A percentile compares a stretch with the other conserved stretches of the same genome.
These are phyloP conservation scores for Sophora flavescens DNA, from an alignment of 306 rosid species.

Conservation along the genomic window DNA sequence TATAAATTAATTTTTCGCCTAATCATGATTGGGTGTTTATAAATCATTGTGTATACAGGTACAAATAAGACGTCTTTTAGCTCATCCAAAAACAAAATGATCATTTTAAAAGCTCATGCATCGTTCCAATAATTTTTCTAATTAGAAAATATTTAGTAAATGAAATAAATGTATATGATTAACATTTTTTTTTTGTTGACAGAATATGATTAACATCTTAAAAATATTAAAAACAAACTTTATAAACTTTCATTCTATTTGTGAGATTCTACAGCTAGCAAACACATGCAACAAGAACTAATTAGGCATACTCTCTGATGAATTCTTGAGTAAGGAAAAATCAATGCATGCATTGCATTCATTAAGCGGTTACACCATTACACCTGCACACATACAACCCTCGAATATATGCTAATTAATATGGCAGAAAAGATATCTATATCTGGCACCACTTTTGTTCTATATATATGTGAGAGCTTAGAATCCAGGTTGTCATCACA, in stretches of 20 bases:
- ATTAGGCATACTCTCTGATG: constrained; percentile 36
- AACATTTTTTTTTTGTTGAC: too few relatives aligned
- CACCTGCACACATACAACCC: constrained; percentile 37
- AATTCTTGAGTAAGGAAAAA: constrained; percentile 36
- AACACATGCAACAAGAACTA: constrained; percentile 6
- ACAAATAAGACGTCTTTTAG: background rate
- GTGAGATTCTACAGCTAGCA: constrained; percentile 15
- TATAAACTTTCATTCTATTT: constrained; percentile 15
- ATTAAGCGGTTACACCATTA: background rate
- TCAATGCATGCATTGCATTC: constrained; percentile 38
- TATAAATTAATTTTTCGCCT: background rate
- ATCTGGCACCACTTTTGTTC: constrained; percentile 21
- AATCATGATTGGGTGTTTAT: background rate
- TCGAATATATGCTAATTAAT: background rate
- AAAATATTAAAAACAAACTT: too few relatives aligned
- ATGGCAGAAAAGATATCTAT: constrained; percentile 34
- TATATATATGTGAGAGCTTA: background rate
- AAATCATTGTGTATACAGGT: background rate
- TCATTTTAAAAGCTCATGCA: background rate
- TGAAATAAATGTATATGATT: too few relatives aligned
- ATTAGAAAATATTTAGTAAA: too few relatives aligned
- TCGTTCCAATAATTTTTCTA: too few relatives aligned
- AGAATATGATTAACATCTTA: too few relatives aligned
- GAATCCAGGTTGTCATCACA: constrained; percentile 32
- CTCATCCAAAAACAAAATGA: background rate